Evolutionary conservation across 179 eudicot genomes (phyloP).

Genomic region (Vitellaria paradoxa): DNA sequence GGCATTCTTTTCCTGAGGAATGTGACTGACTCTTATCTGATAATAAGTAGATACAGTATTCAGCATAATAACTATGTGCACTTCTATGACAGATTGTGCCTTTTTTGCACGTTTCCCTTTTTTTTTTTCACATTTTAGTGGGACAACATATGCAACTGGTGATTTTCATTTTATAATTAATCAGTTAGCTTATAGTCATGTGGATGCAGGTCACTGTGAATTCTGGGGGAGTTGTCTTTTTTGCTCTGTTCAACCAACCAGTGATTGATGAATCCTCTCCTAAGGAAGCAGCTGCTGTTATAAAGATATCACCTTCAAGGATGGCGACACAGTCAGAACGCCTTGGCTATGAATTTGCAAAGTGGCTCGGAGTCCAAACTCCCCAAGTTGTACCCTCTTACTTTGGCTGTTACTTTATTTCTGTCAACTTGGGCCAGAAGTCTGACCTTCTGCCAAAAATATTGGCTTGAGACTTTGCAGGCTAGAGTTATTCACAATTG

Average conservation of each 20-base stretch:
- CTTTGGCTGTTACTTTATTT: slow-evolving; percentile 15
- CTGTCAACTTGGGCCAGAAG: not conserved
- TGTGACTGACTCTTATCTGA: no score
- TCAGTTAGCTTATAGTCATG: slow-evolving; percentile 8
- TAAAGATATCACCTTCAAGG: slow-evolving; percentile 93
- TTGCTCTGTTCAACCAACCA: slow-evolving; percentile 76
- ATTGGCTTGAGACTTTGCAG: slow-evolving; percentile 27
- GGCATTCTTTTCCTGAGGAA: not conserved
- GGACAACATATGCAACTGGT: not conserved
- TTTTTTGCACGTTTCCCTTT: not conserved
- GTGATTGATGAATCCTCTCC: slow-evolving; percentile 42
- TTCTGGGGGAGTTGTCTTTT: slow-evolving; percentile 99
- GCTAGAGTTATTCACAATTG: slow-evolving; percentile 89
- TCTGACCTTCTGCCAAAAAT: not conserved
- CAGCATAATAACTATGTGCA: no score
- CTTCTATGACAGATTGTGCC: no score
- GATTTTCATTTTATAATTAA: not conserved
- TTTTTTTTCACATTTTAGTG: not conserved
- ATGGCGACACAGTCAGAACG: slow-evolving; percentile 99
- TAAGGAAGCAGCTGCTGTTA: slow-evolving; percentile 93
- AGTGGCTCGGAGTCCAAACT: slow-evolving; percentile 89
- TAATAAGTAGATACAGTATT: no score
- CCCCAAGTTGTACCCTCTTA: slow-evolving; percentile 67
- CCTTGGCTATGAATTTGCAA: slow-evolving; percentile 96
- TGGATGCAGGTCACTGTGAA: slow-evolving; percentile 83